Base-by-base conservation (phyloP, 805 yeast genomes). In the Cyberlindnera maclurae region DNA sequence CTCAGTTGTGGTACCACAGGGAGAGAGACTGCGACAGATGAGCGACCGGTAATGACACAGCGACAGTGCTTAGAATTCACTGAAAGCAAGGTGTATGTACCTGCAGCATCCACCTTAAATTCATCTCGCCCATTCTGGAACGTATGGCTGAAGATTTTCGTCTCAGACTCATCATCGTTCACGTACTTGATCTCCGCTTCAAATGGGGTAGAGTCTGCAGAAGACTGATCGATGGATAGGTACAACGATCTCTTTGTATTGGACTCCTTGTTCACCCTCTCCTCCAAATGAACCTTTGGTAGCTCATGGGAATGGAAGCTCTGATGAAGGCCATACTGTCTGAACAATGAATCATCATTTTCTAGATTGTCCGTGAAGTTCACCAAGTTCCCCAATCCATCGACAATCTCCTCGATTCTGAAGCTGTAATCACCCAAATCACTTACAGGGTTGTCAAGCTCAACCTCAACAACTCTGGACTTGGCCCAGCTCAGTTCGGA, bases 31-130 rank as follows among this genome's bases (percentile, higher is more conserved):
- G 64, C 54, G 10, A 82, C 65, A 2, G 65, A 57, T 1, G 78
- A 68, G 10, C 74, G 64, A n/a, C 80, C 86, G 31, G 63, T 52
- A 15, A 84, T 67, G 11, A 68, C 66, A 34, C 95, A 87, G 0
- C 73, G 67, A 62, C 98, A 93, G 52, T 56, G 74, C 32, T 65
- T 67, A 12, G 89, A 82, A 0, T 60, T 47, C 2, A 82, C 77
- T 1, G 72, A 57, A 26, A 67, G 57, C 24, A 93, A 58, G 7
- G 58, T 55, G 56, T 87, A 90, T 0, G 60, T 57, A 4, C 98
- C 98, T 0, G 94, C 80, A 32, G 65, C 60, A 3, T 67, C 63
- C 0, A 77, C 72, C 13, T 45, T 47, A 13, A 72, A 56, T 33
- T 57, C 60, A 31, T 62, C 60, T 3, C 48, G 47, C 3, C 52